These are phyloP conservation scores for Sarocladiaceae sp. DNA, from an alignment of 2,329 filamentous ascomycete genomes.

Conservation along the genomic window DNA sequence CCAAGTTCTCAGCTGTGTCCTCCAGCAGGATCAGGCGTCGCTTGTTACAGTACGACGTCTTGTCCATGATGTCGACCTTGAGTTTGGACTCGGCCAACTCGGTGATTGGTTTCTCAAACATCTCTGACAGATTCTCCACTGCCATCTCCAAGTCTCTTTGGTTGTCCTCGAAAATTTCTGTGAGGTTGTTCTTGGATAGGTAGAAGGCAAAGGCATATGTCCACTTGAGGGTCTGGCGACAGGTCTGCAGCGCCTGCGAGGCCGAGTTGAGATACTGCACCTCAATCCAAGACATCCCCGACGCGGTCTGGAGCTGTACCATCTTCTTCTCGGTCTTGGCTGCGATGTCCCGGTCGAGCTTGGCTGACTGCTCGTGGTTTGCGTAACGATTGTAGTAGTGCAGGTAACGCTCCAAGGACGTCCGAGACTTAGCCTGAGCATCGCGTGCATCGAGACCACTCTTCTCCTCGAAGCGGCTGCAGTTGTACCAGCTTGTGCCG, in stretches of 20 bases:
- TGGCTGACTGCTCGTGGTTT: constrained; percentile 97
- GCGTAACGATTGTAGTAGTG: constrained; percentile 99
- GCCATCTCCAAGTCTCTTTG: constrained; percentile 98
- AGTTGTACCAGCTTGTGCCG: constrained; percentile 99
- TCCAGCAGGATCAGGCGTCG: constrained; percentile 83
- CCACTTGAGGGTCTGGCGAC: constrained; percentile 98
- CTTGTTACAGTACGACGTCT: constrained; percentile 95
- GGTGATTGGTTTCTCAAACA: constrained; percentile 96
- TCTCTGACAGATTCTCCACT: constrained; percentile 93
- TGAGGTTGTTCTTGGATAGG: constrained; percentile 90
- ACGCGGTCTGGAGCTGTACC: constrained; percentile 89
- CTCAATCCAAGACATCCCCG: constrained; percentile 98
- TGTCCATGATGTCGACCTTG: constrained; percentile 98
- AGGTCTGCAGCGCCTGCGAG: constrained; percentile 89
- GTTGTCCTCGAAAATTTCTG: constrained; percentile 97
- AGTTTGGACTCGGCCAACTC: constrained; percentile 83
- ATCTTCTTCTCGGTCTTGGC: constrained; percentile 99
- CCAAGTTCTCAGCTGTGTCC: constrained; percentile 89
- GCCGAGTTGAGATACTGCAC: constrained; percentile 95
- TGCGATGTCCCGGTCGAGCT: constrained; percentile 93
- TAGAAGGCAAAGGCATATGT: constrained; percentile 99
- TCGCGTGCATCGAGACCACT: constrained; percentile 86
- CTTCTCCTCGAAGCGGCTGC: constrained; percentile 95
- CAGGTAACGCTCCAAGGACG: constrained; percentile 90
- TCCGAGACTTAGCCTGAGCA: constrained; percentile 84